Evolutionary conservation across 768 basidiomycete species (phyloP), one percentile per base, ranked within the genome.

Genomic region (Lactifluus echinatus): DNA sequence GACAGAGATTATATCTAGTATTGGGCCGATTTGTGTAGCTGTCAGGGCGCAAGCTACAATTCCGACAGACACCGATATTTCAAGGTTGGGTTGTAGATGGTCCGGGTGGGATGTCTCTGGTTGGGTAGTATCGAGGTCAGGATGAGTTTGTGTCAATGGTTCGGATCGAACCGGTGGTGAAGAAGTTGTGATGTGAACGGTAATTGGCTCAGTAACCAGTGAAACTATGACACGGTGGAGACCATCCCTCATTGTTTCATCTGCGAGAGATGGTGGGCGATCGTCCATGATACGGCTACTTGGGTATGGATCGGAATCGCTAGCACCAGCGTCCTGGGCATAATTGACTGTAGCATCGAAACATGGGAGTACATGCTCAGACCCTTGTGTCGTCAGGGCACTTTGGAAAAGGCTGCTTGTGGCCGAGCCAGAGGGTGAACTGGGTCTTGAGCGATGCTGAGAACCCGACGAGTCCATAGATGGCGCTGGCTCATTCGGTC

Each of bases 341-440:
- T 49, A 37, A 53, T n/a, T 28, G 46, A 14, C 23, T 34, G 19
- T 34, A 39, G 33, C 33, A 21, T 49, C 40, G 46, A 26, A 29
- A 47, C 24, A 29, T 15, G 24, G n/a, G 2, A 26, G n/a, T 28
- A 42, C 40, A 34, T 8, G 46, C 5, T 37, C 29, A 17, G 52
- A 39, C 5, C 42, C 42, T 50, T 51, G 60, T 19, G 53, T 50
- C 39, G 44, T 57, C 39, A 55, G 31, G 11, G 85, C 85, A 63
- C 89, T 92, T 63, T 86, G 79, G 67, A 91, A 93, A 76, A 92
- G 80, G 70, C 84, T 90, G 63, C 80, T 81, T 5, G 76, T 69
- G 47, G 77, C 70, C 19, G 84, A 81, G 7, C 64, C 63, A 8
- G 77, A 64, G 1, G 68, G 68, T 1, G 71, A 70, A 53, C 53